These are phyloP conservation scores for Penicillium freii DNA, from an alignment of 2,329 filamentous ascomycete species.

Conservation along the genomic window DNA sequence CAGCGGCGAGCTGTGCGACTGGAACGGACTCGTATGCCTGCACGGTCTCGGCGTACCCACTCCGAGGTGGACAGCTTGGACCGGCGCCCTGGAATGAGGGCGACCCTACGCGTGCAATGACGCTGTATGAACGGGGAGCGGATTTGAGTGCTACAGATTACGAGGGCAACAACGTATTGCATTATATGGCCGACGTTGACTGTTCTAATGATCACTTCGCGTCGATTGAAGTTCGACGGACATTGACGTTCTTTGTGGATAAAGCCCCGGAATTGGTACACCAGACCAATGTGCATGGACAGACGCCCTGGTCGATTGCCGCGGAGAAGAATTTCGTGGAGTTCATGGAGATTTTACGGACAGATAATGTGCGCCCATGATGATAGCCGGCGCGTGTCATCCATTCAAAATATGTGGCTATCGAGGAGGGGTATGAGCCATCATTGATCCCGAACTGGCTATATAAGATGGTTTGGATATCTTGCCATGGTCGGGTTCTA, in stretches of 20 bases:
- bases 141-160: slow-evolving; percentile 3
- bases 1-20: slow-evolving; percentile 7
- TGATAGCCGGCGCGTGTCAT: background rate
- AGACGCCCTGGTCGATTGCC: slow-evolving; percentile 1
- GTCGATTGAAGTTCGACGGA: background rate
- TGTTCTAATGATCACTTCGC: background rate
- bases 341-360: background rate
- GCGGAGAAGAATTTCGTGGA: background rate
- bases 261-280: slow-evolving; percentile 1
- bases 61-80: background rate
- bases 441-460: background rate
- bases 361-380: background rate
- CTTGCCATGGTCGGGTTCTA: background rate
- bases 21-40: slow-evolving; percentile 13
- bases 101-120: slow-evolving; percentile 9
- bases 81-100: background rate
- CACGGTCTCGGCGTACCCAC: background rate
- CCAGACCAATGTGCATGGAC: background rate
- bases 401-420: background rate
- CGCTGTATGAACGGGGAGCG: slow-evolving; percentile 8
- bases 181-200: slow-evolving; percentile 1
- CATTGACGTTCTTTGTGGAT: slow-evolving; percentile 1
- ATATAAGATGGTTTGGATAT: background rate
- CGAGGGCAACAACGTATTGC: slow-evolving; percentile 6
- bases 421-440: background rate